Evolutionary conservation across 2,329 filamentous ascomycete genomes (phyloP).

Genomic region (Xylaria digitata): DNA sequence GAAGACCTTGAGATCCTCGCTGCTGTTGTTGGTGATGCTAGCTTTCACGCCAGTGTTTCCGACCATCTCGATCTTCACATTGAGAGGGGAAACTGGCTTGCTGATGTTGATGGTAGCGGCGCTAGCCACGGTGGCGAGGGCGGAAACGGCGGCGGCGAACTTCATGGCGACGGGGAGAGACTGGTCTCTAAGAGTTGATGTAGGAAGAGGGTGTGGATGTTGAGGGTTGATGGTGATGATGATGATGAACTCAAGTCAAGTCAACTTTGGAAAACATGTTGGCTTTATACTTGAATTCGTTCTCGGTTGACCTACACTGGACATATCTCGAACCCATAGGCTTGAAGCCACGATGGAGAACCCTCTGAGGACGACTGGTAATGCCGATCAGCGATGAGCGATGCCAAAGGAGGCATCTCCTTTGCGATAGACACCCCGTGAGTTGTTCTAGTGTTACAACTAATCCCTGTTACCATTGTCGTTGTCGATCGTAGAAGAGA

Average conservation of each 20-base stretch:
- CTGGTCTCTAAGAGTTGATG: background rate
- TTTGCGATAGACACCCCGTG: background rate
- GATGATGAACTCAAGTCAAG: background rate
- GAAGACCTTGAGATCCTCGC: conserved; percentile 61
- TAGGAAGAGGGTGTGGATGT: background rate
- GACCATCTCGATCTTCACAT: conserved; percentile 59
- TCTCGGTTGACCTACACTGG: no score
- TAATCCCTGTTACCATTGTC: background rate
- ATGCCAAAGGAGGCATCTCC: conserved; percentile 26
- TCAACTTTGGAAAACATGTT: background rate
- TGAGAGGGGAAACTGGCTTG: conserved; percentile 55
- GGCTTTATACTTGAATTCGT: conserved; percentile 16
- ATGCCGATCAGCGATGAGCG: conserved; percentile 21
- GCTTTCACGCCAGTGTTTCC: conserved; percentile 65
- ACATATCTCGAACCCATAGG: background rate
- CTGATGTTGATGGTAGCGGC: conserved; percentile 47
- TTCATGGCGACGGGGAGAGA: conserved; percentile 51
- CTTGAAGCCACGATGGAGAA: background rate
- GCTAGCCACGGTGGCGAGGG: conserved; percentile 51
- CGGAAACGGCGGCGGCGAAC: conserved; percentile 50
- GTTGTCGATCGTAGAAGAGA: conserved; percentile 10
- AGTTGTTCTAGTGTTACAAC: background rate
- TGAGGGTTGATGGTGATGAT: background rate
- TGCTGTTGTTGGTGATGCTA: conserved; percentile 63
- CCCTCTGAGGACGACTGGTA: background rate